Percentiles rank a stretch among this genome's conserved stretches.
These are phyloP conservation scores for Barnettozyma botsteinii DNA, from an alignment of 805 yeast species.

Conservation along the genomic window DNA sequence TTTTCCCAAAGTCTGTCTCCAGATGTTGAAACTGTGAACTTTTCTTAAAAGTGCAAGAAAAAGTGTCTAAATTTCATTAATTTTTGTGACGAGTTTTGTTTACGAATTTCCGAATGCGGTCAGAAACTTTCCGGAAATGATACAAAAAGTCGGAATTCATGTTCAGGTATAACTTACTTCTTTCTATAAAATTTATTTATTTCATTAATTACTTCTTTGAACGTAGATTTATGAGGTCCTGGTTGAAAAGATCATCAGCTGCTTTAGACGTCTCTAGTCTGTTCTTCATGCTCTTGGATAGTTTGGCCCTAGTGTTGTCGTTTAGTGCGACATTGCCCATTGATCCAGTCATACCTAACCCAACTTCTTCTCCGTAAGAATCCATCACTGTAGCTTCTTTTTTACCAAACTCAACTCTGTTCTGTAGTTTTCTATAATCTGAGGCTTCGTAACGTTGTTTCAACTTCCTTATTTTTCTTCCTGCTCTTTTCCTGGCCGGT, in stretches of 20 bases:
- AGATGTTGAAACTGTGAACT: too few species aligned
- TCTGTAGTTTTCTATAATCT: slow-evolving; percentile 76
- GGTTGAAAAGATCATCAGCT: slow-evolving; percentile 18
- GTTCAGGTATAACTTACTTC: too few species aligned
- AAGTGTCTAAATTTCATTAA: slow-evolving; percentile 7
- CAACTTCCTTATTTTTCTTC: slow-evolving; percentile 69
- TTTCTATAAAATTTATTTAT: too few species aligned
- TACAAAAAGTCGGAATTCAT: neutral
- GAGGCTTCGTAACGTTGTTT: slow-evolving; percentile 79
- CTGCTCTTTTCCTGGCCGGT: slow-evolving; percentile 81
- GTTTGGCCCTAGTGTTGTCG: slow-evolving; percentile 46
- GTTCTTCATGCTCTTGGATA: slow-evolving; percentile 55
- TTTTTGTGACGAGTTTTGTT: slow-evolving; percentile 16
- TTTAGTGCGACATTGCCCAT: slow-evolving; percentile 29
- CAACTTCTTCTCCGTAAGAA: slow-evolving; percentile 73
- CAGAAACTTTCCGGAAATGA: neutral
- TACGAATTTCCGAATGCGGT: slow-evolving; percentile 21
- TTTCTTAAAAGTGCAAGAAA: neutral
- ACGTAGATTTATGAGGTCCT: slow-evolving; percentile 18
- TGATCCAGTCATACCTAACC: slow-evolving; percentile 59
- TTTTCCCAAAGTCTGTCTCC: neutral
- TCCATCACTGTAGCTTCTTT: slow-evolving; percentile 58
- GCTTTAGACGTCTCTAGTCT: slow-evolving; percentile 31
- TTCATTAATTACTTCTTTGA: neutral
- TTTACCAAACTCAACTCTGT: slow-evolving; percentile 77